Evolutionary conservation across 805 yeast species (phyloP).

Genomic region (Wickerhamiella nectarea): DNA sequence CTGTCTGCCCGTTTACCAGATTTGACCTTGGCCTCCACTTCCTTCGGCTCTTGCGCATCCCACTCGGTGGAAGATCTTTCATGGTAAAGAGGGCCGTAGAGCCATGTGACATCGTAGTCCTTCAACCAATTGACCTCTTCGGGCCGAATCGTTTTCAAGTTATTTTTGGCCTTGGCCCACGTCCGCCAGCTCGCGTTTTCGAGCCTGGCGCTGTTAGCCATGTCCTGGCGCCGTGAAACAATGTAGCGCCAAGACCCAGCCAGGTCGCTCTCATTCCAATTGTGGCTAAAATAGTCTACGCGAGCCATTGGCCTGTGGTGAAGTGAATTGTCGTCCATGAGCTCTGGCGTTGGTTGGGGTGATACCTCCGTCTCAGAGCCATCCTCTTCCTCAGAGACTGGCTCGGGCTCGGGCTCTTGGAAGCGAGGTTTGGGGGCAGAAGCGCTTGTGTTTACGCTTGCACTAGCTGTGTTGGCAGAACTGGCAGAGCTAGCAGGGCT

Average conservation of each 20-base stretch:
- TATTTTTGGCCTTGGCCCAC: slow-evolving; percentile 71
- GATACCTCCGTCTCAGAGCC: neutral
- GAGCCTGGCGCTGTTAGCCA: slow-evolving; percentile 66
- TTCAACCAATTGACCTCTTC: slow-evolving; percentile 91
- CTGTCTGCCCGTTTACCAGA: slow-evolving; percentile 6
- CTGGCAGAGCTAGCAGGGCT: no score
- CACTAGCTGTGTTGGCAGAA: neutral
- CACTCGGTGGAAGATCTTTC: slow-evolving; percentile 22
- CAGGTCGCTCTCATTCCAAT: slow-evolving; percentile 91
- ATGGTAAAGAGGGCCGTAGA: slow-evolving; percentile 74
- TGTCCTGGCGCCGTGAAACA: slow-evolving; percentile 65
- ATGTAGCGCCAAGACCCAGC: slow-evolving; percentile 94
- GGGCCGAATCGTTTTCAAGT: slow-evolving; percentile 68
- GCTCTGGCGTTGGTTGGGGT: neutral
- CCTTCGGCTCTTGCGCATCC: slow-evolving; percentile 10
- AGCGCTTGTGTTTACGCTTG: neutral
- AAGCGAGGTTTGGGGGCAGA: no score
- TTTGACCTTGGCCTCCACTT: neutral
- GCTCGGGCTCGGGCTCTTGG: no score
- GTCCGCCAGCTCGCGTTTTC: slow-evolving; percentile 90
- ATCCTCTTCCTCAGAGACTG: no score
- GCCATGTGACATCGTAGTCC: slow-evolving; percentile 95
- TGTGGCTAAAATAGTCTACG: slow-evolving; percentile 87
- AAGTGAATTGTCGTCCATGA: slow-evolving; percentile 24
- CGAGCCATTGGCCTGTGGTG: slow-evolving; percentile 72